These are phyloP conservation scores for Anthracocystis walkeri DNA, from an alignment of 1,284 basidiomycete species.

Conservation along the genomic window DNA sequence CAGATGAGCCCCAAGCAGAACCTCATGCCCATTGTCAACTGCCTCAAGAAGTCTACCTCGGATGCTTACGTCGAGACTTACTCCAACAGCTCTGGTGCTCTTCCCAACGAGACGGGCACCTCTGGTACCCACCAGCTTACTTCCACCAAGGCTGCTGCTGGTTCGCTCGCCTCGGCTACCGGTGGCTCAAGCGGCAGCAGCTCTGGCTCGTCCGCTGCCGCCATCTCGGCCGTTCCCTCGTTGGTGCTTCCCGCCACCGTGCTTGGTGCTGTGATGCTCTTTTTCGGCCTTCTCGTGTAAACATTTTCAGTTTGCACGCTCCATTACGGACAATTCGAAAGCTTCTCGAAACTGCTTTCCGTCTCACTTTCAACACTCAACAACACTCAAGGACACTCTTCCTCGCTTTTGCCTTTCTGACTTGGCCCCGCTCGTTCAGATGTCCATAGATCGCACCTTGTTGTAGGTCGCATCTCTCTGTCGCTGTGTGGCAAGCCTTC, in stretches of 20 bases:
- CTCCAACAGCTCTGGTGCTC: conserved; percentile 51
- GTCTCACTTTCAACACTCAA: neutral
- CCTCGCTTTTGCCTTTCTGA: neutral
- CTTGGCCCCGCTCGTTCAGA: too few species aligned
- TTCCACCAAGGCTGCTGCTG: conserved; percentile 31
- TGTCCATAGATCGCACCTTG: too few species aligned
- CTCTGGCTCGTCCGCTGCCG: conserved; percentile 26
- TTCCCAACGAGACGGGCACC: conserved; percentile 42
- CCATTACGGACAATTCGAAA: conserved; percentile 11
- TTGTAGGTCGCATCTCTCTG: neutral
- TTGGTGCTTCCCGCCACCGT: conserved; percentile 32
- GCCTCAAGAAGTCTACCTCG: conserved; percentile 52
- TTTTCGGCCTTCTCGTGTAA: conserved; percentile 36
- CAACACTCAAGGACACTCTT: conserved; percentile 3
- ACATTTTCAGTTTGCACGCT: neutral
- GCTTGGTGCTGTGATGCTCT: conserved; percentile 34
- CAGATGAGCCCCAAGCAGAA: conserved; percentile 74
- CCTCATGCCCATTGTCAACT: conserved; percentile 71
- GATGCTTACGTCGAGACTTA: conserved; percentile 64
- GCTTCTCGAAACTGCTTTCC: neutral
- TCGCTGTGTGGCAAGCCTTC: neutral
- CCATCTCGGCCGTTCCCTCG: conserved; percentile 17
- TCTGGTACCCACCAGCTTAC: conserved; percentile 40
- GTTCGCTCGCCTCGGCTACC: conserved; percentile 21
- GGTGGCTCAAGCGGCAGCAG: conserved; percentile 2